phyloP scores from a whole-genome alignment of 768 basidiomycete genomes.

The Naematelia encephala region DNA sequence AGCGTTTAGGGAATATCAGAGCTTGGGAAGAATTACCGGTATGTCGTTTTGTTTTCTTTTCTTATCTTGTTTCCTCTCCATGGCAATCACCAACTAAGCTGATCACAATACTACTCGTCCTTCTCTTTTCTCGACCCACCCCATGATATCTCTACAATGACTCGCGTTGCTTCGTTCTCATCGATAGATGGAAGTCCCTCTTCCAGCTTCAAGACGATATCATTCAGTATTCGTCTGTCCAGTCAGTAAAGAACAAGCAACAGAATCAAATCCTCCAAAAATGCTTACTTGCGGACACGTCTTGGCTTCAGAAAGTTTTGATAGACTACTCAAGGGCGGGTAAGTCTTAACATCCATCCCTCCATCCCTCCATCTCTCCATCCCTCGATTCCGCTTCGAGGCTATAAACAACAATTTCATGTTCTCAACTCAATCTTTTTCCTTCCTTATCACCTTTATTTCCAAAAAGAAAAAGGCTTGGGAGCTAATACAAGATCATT shows the following conservation, averaged over 20 bases:
- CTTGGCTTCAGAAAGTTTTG: constrained; percentile 84
- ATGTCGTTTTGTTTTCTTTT: constrained; percentile 21
- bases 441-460: too few species aligned
- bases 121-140: neutral
- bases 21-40: constrained; percentile 87
- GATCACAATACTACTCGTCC: too few species aligned
- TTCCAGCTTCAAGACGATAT: constrained; percentile 80
- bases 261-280: constrained; percentile 91
- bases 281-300: constrained; percentile 97
- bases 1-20: constrained; percentile 88
- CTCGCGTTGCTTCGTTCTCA: constrained; percentile 8
- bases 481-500: neutral
- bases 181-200: constrained; percentile 82
- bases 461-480: too few species aligned
- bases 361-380: neutral
- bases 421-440: too few species aligned
- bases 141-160: constrained; percentile 3
- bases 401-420: too few species aligned
- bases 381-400: too few species aligned
- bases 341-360: constrained; percentile 54
- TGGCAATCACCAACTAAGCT: neutral
- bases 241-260: constrained; percentile 95
- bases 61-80: neutral
- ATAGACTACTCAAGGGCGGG: constrained; percentile 83
- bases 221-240: constrained; percentile 98